phyloP scores from a whole-genome alignment of 2,329 filamentous ascomycete species.

The Aspergillus phoenicis region DNA sequence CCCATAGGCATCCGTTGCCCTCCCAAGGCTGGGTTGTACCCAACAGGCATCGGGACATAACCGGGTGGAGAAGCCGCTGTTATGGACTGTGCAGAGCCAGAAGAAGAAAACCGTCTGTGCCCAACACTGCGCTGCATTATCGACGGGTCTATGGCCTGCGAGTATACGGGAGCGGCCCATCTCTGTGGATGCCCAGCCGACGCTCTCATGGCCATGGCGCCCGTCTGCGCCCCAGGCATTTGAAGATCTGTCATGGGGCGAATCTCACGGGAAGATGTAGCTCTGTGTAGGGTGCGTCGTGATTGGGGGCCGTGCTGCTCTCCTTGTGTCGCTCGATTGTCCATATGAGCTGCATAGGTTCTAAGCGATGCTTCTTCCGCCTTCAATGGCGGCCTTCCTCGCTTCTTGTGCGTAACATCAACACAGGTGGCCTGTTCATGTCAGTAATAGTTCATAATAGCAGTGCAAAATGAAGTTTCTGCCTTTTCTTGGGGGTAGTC shows the following conservation, averaged over 20 bases:
- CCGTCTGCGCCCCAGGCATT: conserved; percentile 24
- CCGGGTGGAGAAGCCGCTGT: conserved; percentile 29
- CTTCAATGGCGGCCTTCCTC: conserved; percentile 47
- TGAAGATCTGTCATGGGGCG: conserved; percentile 43
- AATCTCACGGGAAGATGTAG: conserved; percentile 42
- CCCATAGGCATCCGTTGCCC: conserved; percentile 23
- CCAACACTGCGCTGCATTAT: conserved; percentile 28
- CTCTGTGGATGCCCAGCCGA: conserved; percentile 32
- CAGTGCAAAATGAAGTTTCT: not conserved
- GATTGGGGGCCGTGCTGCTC: conserved; percentile 29
- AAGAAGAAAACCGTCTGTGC: conserved; percentile 38
- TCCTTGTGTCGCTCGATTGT: conserved; percentile 27
- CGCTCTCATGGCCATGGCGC: conserved; percentile 23
- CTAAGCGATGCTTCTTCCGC: conserved; percentile 44
- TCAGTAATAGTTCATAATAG: not conserved
- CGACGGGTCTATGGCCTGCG: conserved; percentile 32
- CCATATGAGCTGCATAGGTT: conserved; percentile 33
- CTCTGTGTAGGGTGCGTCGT: conserved; percentile 34
- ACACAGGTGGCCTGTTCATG: conserved; percentile 43
- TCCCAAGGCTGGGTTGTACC: conserved; percentile 31
- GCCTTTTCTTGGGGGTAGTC: not conserved
- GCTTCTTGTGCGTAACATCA: conserved; percentile 52
- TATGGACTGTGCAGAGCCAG: conserved; percentile 31
- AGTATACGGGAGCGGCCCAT: conserved; percentile 37
- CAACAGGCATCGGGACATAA: conserved; percentile 30